Percentiles rank a stretch among this genome's conserved stretches.
These are phyloP conservation scores for Malus sylvestris DNA, from an alignment of 306 rosid genomes.

Conservation along the genomic window DNA sequence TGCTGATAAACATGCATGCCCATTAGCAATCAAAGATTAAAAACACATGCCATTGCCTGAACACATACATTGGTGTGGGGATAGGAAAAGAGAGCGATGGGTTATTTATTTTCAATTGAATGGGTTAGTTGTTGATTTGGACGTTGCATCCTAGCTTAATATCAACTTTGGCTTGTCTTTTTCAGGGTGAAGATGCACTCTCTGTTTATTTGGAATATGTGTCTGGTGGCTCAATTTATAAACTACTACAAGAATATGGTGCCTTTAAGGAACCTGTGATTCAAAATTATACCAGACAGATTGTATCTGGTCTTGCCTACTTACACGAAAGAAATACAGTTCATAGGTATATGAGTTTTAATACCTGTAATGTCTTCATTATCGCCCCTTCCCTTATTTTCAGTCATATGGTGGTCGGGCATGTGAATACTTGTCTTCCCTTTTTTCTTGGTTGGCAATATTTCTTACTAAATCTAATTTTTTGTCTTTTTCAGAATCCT, in stretches of 20 bases:
- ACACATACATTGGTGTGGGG: not conserved
- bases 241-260: slow-evolving; percentile 91
- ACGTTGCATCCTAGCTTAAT: not conserved
- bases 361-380: not conserved
- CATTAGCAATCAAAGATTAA: not conserved
- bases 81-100: not conserved
- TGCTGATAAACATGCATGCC: not conserved
- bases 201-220: slow-evolving; percentile 88
- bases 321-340: slow-evolving; percentile 90
- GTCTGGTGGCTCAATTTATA: slow-evolving; percentile 95
- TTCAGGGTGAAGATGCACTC: slow-evolving; percentile 74
- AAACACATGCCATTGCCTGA: not conserved
- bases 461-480: not conserved
- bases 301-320: slow-evolving; percentile 91
- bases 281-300: slow-evolving; percentile 86
- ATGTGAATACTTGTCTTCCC: not conserved
- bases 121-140: not conserved
- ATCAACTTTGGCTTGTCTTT: slow-evolving; percentile 8
- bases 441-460: not conserved
- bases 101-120: not conserved
- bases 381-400: not conserved
- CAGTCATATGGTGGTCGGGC: not conserved
- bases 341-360: slow-evolving; percentile 57
- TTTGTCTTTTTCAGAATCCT: not conserved
- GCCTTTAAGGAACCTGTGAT: slow-evolving; percentile 83